Evolutionary conservation across 1,284 basidiomycete genomes (phyloP).

Genomic region (Apiotrichum akiyoshidainum): DNA sequence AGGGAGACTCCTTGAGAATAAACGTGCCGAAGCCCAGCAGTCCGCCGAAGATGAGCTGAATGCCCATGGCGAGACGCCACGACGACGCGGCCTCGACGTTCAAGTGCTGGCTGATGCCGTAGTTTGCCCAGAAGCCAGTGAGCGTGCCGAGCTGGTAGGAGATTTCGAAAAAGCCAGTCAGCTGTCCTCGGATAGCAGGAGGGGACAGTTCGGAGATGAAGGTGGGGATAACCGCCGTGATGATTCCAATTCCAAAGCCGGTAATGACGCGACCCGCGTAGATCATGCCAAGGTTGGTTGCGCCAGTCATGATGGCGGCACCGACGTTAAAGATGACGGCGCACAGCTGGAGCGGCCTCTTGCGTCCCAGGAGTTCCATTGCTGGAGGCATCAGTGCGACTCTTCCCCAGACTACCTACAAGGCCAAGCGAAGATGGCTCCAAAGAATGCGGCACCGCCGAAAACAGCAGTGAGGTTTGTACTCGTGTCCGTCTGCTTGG

Average conservation of each 20-base stretch:
- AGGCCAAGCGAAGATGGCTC: slow-evolving; percentile 26
- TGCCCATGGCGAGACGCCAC: slow-evolving; percentile 57
- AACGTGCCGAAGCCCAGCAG: slow-evolving; percentile 52
- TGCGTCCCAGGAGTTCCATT: slow-evolving; percentile 37
- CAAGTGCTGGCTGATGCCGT: slow-evolving; percentile 53
- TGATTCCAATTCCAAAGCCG: slow-evolving; percentile 44
- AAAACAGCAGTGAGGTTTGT: slow-evolving; percentile 50
- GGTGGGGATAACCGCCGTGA: slow-evolving; percentile 36
- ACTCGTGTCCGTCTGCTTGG: slow-evolving; percentile 47
- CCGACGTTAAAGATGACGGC: slow-evolving; percentile 45
- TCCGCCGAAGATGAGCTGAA: slow-evolving; percentile 57
- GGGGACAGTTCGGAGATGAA: slow-evolving; percentile 48
- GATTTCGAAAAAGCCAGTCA: slow-evolving; percentile 57
- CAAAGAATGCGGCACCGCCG: slow-evolving; percentile 47
- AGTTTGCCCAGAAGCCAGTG: slow-evolving; percentile 54
- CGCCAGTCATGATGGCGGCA: slow-evolving; percentile 41
- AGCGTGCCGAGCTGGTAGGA: slow-evolving; percentile 45
- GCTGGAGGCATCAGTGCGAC: too few species aligned
- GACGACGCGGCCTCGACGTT: slow-evolving; percentile 30
- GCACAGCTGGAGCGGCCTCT: slow-evolving; percentile 30
- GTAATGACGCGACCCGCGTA: slow-evolving; percentile 43
- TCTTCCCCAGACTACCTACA: too few species aligned
- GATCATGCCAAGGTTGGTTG: slow-evolving; percentile 32
- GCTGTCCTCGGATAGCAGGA: slow-evolving; percentile 47
- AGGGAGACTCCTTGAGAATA: slow-evolving; percentile 56